A percentile compares a stretch with the other conserved stretches of the same genome.
Conservation (phyloP, 202 grass and related monocot species). For the Hordeum pubiflorum region DNA sequence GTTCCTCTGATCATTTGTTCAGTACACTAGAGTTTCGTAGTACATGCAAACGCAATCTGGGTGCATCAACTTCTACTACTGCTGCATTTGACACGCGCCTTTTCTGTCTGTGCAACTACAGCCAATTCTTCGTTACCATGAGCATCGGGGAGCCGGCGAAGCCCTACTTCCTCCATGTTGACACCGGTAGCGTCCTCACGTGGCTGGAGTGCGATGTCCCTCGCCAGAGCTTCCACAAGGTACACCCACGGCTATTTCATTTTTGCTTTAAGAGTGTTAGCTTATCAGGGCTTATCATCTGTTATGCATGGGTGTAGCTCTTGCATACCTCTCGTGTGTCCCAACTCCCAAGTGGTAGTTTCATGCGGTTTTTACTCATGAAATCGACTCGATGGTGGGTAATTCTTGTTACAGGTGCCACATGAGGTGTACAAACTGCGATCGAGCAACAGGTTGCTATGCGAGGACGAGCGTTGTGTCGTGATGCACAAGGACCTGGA, state of each 20-base stretch:
- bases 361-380: neutral
- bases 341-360: neutral
- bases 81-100: neutral
- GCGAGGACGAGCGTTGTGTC: neutral
- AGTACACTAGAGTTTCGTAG: too few relatives aligned
- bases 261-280: too few relatives aligned
- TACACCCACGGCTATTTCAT: neutral
- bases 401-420: neutral
- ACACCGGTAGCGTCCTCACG: neutral
- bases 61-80: neutral
- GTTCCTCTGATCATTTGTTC: too few relatives aligned
- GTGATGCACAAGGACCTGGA: neutral
- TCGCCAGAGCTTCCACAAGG: neutral
- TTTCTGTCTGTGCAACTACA: neutral
- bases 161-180: neutral
- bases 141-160: neutral
- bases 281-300: neutral
- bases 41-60: neutral
- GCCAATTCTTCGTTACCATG: neutral
- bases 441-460: neutral
- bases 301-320: neutral
- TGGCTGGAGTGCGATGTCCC: neutral
- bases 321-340: neutral
- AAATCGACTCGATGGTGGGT: too few relatives aligned
- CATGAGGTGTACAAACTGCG: neutral